Conservation (phyloP, 148 eudicot species). For the Nepenthes mirabilis region DNA sequence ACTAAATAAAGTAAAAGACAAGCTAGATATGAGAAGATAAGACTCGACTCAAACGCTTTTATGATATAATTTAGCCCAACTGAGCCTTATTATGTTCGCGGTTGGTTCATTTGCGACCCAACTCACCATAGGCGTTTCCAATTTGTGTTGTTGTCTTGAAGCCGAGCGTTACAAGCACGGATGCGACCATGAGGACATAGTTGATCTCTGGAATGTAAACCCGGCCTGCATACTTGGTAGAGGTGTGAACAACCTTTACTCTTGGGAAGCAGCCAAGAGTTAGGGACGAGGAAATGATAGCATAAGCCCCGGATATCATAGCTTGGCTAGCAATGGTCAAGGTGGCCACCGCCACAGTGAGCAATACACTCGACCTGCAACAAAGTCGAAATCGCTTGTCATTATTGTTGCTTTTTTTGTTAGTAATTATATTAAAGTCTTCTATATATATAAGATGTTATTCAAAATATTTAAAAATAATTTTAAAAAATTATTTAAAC, state of each 20-base stretch:
- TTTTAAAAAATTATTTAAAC: no score
- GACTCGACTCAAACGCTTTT: no score
- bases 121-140: conserved; percentile 73
- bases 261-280: conserved; percentile 64
- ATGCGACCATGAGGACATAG: conserved; percentile 50
- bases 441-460: no score
- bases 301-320: conserved; percentile 54
- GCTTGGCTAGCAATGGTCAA: conserved; percentile 71
- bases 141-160: conserved; percentile 48
- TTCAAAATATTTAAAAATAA: no score
- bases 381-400: neutral
- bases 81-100: no score
- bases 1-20: no score
- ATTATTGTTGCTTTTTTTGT: no score
- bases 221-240: conserved; percentile 52
- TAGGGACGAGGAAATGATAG: conserved; percentile 50
- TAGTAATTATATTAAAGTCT: no score
- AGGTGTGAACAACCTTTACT: conserved; percentile 68
- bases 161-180: conserved; percentile 40
- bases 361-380: conserved; percentile 33
- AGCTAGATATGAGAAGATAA: no score
- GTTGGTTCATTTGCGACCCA: neutral
- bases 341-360: conserved; percentile 22
- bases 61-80: no score
- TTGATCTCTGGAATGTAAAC: conserved; percentile 78